Percentiles rank a stretch among this genome's conserved stretches.
Evolutionary conservation across 2,329 filamentous ascomycete genomes (phyloP).

Genomic region (Fusarium sp.): DNA sequence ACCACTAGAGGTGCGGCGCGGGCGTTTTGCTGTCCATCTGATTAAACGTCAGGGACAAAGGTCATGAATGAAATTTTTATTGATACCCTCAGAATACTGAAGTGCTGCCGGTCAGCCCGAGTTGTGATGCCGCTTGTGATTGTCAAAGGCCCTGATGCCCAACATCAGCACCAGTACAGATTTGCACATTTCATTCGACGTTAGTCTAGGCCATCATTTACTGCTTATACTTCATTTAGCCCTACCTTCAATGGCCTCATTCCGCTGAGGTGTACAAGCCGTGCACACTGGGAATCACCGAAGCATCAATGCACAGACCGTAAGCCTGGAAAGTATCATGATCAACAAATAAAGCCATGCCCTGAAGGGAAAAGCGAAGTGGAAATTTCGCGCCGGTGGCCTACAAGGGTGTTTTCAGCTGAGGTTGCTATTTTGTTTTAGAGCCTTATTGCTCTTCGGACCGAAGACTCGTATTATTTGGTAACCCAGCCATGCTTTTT

Average conservation of each 20-base stretch:
- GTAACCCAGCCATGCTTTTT: background rate
- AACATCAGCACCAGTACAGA: constrained; percentile 11
- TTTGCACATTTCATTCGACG: background rate
- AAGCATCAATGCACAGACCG: constrained; percentile 20
- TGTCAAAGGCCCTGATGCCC: background rate
- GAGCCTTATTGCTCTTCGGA: constrained; percentile 13
- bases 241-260: background rate
- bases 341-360: constrained; percentile 9
- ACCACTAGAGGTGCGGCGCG: constrained; percentile 48
- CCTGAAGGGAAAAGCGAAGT: constrained; percentile 10
- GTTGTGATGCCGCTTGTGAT: constrained; percentile 17
- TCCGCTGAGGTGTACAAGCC: background rate
- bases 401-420: constrained; percentile 20
- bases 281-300: constrained; percentile 17
- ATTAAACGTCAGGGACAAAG: constrained; percentile 34
- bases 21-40: constrained; percentile 45
- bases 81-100: constrained; percentile 42
- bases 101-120: constrained; percentile 42
- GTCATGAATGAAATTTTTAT: constrained; percentile 47
- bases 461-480: background rate
- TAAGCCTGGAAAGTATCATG: constrained; percentile 19
- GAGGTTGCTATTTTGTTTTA: constrained; percentile 10
- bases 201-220: background rate
- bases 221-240: background rate
- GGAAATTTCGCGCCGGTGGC: background rate